A percentile compares a stretch with the other conserved stretches of the same genome.
Conservation (phyloP, 2,329 filamentous ascomycete species). For the Aspergillus hiratsukae region DNA sequence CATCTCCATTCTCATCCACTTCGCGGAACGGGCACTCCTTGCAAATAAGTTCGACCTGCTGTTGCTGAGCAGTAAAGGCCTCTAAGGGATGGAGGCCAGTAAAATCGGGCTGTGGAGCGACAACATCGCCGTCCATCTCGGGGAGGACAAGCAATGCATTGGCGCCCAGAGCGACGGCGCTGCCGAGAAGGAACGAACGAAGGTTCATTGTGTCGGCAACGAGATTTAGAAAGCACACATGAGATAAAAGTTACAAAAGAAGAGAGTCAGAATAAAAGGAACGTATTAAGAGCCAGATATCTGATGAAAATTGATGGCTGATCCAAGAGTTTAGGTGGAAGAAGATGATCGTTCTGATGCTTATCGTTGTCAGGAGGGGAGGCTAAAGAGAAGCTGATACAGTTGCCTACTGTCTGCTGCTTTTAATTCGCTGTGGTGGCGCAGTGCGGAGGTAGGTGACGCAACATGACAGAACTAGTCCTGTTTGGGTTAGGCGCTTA, state of each 20-base stretch:
- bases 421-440: neutral
- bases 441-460: neutral
- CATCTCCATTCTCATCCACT: slow-evolving; percentile 22
- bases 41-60: slow-evolving; percentile 31
- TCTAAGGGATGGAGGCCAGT: slow-evolving; percentile 23
- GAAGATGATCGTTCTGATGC: neutral
- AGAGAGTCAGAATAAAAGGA: neutral
- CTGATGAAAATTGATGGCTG: neutral
- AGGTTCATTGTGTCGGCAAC: slow-evolving; percentile 26
- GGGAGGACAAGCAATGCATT: slow-evolving; percentile 38
- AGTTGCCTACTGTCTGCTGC: neutral
- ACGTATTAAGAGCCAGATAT: neutral
- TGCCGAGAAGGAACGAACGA: slow-evolving; percentile 32
- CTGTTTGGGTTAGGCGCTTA: neutral
- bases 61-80: slow-evolving; percentile 21
- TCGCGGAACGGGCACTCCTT: slow-evolving; percentile 38
- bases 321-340: neutral
- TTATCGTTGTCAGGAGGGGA: neutral
- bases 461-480: neutral
- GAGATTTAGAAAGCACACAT: slow-evolving; percentile 9
- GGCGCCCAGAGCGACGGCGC: slow-evolving; percentile 31
- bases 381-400: neutral
- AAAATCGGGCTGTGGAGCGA: slow-evolving; percentile 20
- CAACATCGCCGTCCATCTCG: slow-evolving; percentile 24
- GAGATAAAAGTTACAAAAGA: neutral